Base-by-base conservation (phyloP, 2,329 filamentous ascomycete genomes). In the Leptosphaerulina australis region DNA sequence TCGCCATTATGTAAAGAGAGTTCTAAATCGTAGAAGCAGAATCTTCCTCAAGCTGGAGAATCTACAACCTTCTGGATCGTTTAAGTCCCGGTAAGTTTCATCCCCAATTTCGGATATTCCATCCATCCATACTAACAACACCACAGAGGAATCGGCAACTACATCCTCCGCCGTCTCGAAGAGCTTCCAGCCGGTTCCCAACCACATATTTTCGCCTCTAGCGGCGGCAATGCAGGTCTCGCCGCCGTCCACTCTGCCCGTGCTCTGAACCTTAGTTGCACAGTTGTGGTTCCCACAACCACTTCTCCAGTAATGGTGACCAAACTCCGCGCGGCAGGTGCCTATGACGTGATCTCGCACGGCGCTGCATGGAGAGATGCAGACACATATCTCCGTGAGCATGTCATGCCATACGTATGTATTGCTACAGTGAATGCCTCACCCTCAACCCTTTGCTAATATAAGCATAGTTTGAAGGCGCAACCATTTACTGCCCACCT, bases 31-130 rank as follows among this genome's bases (percentile, higher is more conserved):
- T 51, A 51, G 48, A 51, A 80, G 88, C 77, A 86, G 88, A 76
- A 84, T 95, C 71, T 90, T 88, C 72, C 84, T 95, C 65, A 95
- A 95, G 73, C 83, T 94, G 55, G 90, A 95, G 64, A 90, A 88
- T 68, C 82, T 91, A 45, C 91, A 96, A 67, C 91, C 90, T 4
- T 88, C 87, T 17, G 88, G 88, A 56, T 92, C 88, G 29, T 96
- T 95, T 83, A 94, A 95, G 73, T 92, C 88, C 36, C 63, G 69
- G 70, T 72, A 69, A 53, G 61, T 37, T 40, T 47, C n/a, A 17
- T 33, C 14, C 20, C 31, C 18, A 34, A n/a, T n/a, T n/a, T 36
- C 11, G 29, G 44, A 17, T 8, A 3, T 14, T 15, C 11, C 12
- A 12, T 17, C 10, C 9, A 12, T 14, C 15, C 11, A 44, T 44